Percentiles rank a stretch among this genome's conserved stretches.
Conservation (phyloP, 176 grass and related monocot species). For the Oryza coarctata region DNA sequence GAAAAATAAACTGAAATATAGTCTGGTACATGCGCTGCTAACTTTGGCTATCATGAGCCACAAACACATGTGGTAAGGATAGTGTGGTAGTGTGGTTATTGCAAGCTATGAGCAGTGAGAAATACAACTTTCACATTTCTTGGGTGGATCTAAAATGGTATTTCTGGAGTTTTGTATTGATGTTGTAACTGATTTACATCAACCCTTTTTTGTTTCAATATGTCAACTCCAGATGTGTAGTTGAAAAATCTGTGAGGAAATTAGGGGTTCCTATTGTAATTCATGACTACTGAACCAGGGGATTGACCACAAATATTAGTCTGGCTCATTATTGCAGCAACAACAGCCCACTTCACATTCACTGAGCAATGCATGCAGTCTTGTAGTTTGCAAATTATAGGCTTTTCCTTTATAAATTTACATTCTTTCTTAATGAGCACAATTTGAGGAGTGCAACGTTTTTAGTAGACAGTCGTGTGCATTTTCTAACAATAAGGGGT, state of each 20-base stretch:
- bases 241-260: background rate
- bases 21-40: too few species aligned
- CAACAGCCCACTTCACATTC: background rate
- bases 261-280: background rate
- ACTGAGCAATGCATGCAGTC: too few species aligned
- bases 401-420: too few species aligned
- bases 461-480: background rate
- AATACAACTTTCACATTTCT: background rate
- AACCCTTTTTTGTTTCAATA: background rate
- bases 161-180: background rate
- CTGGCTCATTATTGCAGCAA: background rate
- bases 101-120: background rate
- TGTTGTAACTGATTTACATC: background rate
- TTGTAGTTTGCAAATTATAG: too few species aligned
- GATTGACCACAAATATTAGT: background rate
- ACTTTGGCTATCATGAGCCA: background rate
- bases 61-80: background rate
- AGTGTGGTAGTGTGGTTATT: background rate
- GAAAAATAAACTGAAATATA: too few species aligned
- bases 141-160: background rate
- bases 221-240: background rate
- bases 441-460: background rate
- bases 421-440: background rate
- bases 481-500: slow-evolving; percentile 21
- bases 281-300: background rate